Base-by-base conservation (phyloP, 371 early-diverging fungal species). In the Paramicrosporidium saccamoebae region DNA sequence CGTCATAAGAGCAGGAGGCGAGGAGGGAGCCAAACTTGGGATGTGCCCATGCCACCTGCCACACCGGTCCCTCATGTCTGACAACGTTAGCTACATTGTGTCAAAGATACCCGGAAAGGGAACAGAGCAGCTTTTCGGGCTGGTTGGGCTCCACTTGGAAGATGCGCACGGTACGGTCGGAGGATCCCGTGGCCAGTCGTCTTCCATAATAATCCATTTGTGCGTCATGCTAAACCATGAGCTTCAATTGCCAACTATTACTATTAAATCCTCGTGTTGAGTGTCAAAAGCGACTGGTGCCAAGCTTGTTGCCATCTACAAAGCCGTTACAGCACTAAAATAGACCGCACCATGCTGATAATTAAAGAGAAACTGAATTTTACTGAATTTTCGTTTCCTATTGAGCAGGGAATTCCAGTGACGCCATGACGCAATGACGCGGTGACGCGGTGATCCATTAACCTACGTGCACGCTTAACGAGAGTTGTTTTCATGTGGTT, bases 21-120 rank as follows among this genome's bases (percentile, higher is more conserved):
- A 92, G 50, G 22, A 88, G 63, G 30, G 55, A 65, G 22, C 88
- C 88, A 40, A 71, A 88, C 43, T 82, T 81, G 17, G 94, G 94
- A 38, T 92, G 94, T 3, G 84, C 84, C 94, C 94, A 92, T 7
- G 79, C 51, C n/a, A 92, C 77, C 44, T 82, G 82, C 94, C 94
- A 92, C n/a, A 92, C 88, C 3, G 94, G 94, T 7, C 88, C 90
- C 24, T 73, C 67, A 37, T 92, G 88, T 9, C 79, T 73, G 24
- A 27, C 10, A 19, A 14, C 12, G 12, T 12, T 20, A 7, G 21
- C 2, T n/a, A 11, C 7, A 1, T 27, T 12, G 6, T 19, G 10
- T 8, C 17, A 8, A 11, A 17, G 30, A 10, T 49, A 68, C 65
- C 69, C 75, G 32, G 52, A 58, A 23, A 79, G 46, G 4, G 68